Evolutionary conservation across 108 stramenopile genomes (phyloP).

Genomic region (Discostella pseudostelligera): DNA sequence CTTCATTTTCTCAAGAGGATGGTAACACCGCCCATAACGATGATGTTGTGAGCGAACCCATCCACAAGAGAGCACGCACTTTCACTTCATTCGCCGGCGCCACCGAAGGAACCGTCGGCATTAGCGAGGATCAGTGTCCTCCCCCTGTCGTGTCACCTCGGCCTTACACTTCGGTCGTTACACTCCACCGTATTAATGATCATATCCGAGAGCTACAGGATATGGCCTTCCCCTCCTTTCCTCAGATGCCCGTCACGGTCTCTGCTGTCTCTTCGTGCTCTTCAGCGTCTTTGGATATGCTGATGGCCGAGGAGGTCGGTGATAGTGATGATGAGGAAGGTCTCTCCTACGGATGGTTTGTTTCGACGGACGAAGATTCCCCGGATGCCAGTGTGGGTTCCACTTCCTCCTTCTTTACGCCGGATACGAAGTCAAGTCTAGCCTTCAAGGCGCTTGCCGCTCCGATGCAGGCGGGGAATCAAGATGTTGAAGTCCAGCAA

Average conservation of each 20-base stretch:
- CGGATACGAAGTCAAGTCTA: slow-evolving; percentile 12
- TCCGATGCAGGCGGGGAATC: slow-evolving; percentile 5
- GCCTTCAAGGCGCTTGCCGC: slow-evolving; percentile 19
- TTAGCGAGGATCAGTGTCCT: slow-evolving; percentile 1
- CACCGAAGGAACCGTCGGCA: slow-evolving; percentile 19
- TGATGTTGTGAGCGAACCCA: slow-evolving; percentile 15
- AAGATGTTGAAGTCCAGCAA: slow-evolving; percentile 37
- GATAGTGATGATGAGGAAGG: slow-evolving; percentile 18
- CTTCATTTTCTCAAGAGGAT: too few species aligned
- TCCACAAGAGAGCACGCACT: slow-evolving; percentile 30
- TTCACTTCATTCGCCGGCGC: slow-evolving; percentile 11
- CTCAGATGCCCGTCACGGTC: slow-evolving; percentile 17
- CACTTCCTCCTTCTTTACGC: slow-evolving; percentile 2
- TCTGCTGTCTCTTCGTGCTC: slow-evolving; percentile 39
- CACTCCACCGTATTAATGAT: slow-evolving; percentile 38
- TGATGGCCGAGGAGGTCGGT: neutral
- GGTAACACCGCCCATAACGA: too few species aligned
- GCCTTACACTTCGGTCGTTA: slow-evolving; percentile 21
- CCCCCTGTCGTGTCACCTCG: slow-evolving; percentile 37
- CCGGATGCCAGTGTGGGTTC: neutral
- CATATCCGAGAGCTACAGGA: slow-evolving; percentile 34
- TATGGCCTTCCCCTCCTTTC: slow-evolving; percentile 42
- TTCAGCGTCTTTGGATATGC: neutral
- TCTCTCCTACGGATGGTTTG: slow-evolving; percentile 38
- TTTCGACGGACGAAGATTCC: slow-evolving; percentile 36